Percentiles rank a stretch among this genome's conserved stretches.
Conservation (phyloP, 2,329 filamentous ascomycete genomes). For the Penicillium sp. region DNA sequence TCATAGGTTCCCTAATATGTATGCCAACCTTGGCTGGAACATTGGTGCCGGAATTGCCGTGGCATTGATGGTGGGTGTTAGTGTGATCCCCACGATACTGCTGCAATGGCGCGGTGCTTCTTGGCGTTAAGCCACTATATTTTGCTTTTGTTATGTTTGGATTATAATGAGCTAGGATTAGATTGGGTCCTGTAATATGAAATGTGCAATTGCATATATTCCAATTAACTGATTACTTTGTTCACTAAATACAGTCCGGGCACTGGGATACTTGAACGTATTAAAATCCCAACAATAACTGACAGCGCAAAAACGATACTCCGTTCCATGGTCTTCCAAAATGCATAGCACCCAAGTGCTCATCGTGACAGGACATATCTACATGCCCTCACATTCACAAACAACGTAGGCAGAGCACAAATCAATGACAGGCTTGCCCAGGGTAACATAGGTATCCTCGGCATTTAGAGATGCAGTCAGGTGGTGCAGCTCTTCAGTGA, state of each 20-base stretch:
- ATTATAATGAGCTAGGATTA: background rate
- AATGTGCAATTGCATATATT: background rate
- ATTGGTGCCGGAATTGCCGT: slow-evolving; percentile 31
- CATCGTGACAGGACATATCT: background rate
- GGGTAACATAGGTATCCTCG: slow-evolving; percentile 11
- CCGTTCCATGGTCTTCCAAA: background rate
- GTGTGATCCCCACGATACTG: slow-evolving; percentile 31
- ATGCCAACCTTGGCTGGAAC: slow-evolving; percentile 32
- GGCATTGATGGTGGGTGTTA: slow-evolving; percentile 31
- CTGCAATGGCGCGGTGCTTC: slow-evolving; percentile 29
- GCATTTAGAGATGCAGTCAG: slow-evolving; percentile 10
- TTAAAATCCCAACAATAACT: too few species aligned
- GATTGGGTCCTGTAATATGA: background rate
- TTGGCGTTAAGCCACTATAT: slow-evolving; percentile 16
- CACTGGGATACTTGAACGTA: too few species aligned
- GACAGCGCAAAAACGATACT: too few species aligned
- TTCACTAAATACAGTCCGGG: too few species aligned
- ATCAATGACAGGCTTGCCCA: slow-evolving; percentile 11
- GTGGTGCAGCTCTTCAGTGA: slow-evolving; percentile 10
- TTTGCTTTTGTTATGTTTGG: background rate
- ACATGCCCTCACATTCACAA: slow-evolving; percentile 17
- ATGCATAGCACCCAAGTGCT: background rate
- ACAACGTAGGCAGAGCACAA: slow-evolving; percentile 15
- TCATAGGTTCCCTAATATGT: slow-evolving; percentile 35
- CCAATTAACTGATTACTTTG: background rate